Evolutionary conservation across 139 green algal species (phyloP).

Genomic region (Mesotaenium endlicherianum): DNA sequence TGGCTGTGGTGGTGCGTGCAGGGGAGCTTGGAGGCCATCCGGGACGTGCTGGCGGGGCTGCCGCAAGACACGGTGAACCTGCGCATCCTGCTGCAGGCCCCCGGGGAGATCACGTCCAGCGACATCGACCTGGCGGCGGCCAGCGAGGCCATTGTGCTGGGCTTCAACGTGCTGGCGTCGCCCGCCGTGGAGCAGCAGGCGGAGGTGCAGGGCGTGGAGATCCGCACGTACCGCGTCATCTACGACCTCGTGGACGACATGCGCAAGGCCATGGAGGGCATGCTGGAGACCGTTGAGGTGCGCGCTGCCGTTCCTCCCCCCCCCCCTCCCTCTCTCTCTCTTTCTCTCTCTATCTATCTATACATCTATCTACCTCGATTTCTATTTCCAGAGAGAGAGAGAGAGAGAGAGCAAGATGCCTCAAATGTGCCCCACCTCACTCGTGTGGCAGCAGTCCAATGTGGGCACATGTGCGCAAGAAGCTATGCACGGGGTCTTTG

Average conservation of each 20-base stretch:
- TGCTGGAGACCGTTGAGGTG: slow-evolving; percentile 79
- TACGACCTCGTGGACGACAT: slow-evolving; percentile 97
- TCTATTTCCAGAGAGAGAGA: too few species aligned
- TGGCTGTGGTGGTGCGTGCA: slow-evolving; percentile 46
- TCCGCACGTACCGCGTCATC: slow-evolving; percentile 85
- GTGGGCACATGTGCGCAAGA: too few species aligned
- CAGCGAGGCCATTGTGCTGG: slow-evolving; percentile 66
- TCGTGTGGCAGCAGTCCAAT: too few species aligned
- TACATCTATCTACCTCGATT: too few species aligned
- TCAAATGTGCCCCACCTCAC: too few species aligned
- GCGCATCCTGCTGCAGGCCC: slow-evolving; percentile 79
- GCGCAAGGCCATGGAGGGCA: slow-evolving; percentile 91
- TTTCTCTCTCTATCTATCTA: too few species aligned
- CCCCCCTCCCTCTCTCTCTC: too few species aligned
- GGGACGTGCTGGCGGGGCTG: slow-evolving; percentile 67
- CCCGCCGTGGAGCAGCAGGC: slow-evolving; percentile 13
- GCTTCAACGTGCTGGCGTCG: slow-evolving; percentile 44
- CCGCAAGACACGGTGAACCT: slow-evolving; percentile 86
- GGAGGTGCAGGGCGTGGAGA: slow-evolving; percentile 55
- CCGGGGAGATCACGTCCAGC: slow-evolving; percentile 75
- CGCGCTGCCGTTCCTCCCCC: too few species aligned
- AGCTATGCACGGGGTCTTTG: too few species aligned
- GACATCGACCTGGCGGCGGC: slow-evolving; percentile 91
- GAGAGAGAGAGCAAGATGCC: too few species aligned
- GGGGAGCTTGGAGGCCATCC: slow-evolving; percentile 88